Percentiles rank a stretch among this genome's conserved stretches.
These are phyloP conservation scores for Phytophthora uliginosa DNA, from an alignment of 352 stramenopile species.

Conservation along the genomic window DNA sequence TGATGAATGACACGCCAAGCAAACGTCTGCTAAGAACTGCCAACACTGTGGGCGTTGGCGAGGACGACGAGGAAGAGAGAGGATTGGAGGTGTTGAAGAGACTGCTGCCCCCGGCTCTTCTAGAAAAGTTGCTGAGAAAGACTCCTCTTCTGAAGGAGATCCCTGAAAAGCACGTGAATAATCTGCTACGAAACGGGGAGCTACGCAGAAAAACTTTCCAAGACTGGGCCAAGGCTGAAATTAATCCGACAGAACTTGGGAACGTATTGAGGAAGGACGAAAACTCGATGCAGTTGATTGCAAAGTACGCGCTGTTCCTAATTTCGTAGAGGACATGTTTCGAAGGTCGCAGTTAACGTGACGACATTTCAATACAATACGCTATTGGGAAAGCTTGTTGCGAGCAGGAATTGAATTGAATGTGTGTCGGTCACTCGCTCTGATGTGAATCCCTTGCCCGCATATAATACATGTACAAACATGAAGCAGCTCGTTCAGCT, in stretches of 20 bases:
- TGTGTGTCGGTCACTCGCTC: too few relatives aligned
- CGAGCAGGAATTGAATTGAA: too few relatives aligned
- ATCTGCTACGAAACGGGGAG: neutral
- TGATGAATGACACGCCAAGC: neutral
- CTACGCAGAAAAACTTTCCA: neutral
- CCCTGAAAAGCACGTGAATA: neutral
- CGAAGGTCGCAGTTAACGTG: too few relatives aligned
- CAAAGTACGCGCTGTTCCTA: too few relatives aligned
- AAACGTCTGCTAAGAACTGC: slow-evolving; percentile 1
- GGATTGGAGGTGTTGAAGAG: neutral
- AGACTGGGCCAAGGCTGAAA: neutral
- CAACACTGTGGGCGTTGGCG: neutral
- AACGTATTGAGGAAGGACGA: too few relatives aligned
- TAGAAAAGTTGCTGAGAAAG: neutral
- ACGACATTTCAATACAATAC: too few relatives aligned
- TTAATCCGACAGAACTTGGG: neutral
- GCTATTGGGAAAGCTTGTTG: too few relatives aligned
- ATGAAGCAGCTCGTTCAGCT: too few relatives aligned
- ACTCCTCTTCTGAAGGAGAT: neutral
- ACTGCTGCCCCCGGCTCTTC: neutral
- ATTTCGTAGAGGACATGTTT: too few relatives aligned
- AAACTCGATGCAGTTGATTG: too few relatives aligned
- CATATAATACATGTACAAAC: too few relatives aligned
- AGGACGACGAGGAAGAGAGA: slow-evolving; percentile 1
- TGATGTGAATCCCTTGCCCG: too few relatives aligned